Percentiles rank a stretch among this genome's conserved stretches.
Evolutionary conservation across 306 rosid species (phyloP).

Genomic region (Glycine soja): DNA sequence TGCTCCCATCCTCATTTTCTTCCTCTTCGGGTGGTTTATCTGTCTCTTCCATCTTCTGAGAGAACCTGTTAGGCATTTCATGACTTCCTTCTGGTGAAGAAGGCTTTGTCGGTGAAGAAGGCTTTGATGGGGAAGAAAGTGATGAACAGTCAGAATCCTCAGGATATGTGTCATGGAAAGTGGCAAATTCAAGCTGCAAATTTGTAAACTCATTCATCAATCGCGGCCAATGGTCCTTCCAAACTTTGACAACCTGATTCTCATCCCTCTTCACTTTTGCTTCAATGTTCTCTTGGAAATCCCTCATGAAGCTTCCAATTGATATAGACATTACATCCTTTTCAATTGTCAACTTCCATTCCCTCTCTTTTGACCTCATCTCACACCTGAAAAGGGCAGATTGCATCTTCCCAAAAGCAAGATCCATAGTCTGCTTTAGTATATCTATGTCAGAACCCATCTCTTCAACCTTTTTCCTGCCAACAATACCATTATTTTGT

Average conservation of each 20-base stretch:
- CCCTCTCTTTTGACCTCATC: conserved; percentile 78
- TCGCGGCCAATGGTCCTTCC: conserved; percentile 61
- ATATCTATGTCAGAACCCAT: conserved; percentile 84
- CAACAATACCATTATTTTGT: conserved; percentile 42
- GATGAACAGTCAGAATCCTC: conserved; percentile 48
- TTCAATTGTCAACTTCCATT: conserved; percentile 68
- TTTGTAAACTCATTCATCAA: conserved; percentile 62
- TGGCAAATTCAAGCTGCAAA: conserved; percentile 57
- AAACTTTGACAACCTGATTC: conserved; percentile 45
- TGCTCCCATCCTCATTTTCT: conserved; percentile 48
- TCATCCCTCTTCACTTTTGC: conserved; percentile 50
- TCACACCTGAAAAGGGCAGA: conserved; percentile 61
- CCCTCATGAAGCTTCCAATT: conserved; percentile 61
- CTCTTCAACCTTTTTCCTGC: conserved; percentile 64
- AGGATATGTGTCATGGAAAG: conserved; percentile 39
- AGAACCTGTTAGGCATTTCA: conserved; percentile 9
- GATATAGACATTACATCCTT: conserved; percentile 57
- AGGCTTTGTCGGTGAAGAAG: conserved; percentile 10
- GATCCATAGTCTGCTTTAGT: conserved; percentile 77
- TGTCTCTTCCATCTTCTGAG: conserved; percentile 42
- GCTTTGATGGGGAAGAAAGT: conserved; percentile 35
- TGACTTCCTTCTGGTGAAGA: conserved; percentile 44
- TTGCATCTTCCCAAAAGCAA: conserved; percentile 83
- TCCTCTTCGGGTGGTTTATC: conserved; percentile 39
- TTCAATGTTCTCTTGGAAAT: conserved; percentile 58